Conservation (phyloP, 495 filamentous ascomycete genomes). For the Lophiotrema nucula region DNA sequence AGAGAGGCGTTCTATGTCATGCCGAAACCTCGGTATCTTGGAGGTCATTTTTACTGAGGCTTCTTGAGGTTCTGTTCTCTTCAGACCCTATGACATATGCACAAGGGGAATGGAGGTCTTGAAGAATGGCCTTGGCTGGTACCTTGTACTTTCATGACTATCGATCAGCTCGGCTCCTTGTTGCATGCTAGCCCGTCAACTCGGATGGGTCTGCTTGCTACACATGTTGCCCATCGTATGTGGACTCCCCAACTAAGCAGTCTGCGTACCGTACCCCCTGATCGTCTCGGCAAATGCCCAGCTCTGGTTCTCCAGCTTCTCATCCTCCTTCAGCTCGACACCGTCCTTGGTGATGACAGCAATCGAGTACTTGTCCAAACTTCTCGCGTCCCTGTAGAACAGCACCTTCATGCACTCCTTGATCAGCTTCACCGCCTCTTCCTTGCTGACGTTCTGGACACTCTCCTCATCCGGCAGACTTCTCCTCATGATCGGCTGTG, state of each 20-base stretch:
- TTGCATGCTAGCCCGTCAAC: too few species aligned
- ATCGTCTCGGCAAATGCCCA: constrained; percentile 95
- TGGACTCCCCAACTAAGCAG: constrained; percentile 41
- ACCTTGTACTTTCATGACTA: too few species aligned
- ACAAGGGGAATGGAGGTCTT: too few species aligned
- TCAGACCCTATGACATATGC: too few species aligned
- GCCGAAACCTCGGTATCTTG: not conserved
- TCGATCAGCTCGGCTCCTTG: too few species aligned
- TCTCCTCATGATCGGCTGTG: constrained; percentile 83
- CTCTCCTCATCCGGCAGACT: constrained; percentile 77
- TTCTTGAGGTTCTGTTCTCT: too few species aligned
- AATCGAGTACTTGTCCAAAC: constrained; percentile 85
- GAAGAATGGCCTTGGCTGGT: too few species aligned
- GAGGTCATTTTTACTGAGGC: too few species aligned
- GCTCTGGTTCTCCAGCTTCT: constrained; percentile 79
- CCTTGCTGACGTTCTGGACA: constrained; percentile 65
- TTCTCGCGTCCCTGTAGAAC: constrained; percentile 94
- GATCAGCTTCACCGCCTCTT: constrained; percentile 74
- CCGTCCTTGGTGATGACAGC: constrained; percentile 81
- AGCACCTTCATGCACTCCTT: constrained; percentile 97
- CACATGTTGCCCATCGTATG: too few species aligned
- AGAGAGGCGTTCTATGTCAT: constrained; percentile 4
- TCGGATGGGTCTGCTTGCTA: too few species aligned
- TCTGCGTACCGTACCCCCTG: constrained; percentile 72
- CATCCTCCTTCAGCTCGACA: constrained; percentile 77